Conservation (phyloP, 164 flowering plant genomes). For the Macadamia integrifolia region DNA sequence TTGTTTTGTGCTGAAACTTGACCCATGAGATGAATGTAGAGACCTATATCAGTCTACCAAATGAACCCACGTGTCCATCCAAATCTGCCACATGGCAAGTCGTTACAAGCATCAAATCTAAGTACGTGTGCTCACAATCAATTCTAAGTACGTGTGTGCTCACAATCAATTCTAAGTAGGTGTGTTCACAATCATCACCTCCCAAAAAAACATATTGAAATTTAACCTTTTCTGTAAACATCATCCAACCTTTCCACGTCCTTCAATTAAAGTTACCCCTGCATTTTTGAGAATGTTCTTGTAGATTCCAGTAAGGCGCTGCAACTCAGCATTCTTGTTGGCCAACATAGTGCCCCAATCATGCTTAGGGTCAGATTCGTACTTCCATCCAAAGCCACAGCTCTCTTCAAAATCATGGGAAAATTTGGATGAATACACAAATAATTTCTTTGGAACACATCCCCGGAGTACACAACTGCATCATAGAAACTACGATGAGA, state of each 20-base stretch:
- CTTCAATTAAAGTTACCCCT: constrained; percentile 75
- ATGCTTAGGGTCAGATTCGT: constrained; percentile 79
- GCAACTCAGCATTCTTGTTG: constrained; percentile 94
- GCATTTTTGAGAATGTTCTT: constrained; percentile 85
- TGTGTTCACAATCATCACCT: too few relatives aligned
- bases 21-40: too few relatives aligned
- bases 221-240: constrained; percentile 17
- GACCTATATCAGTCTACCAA: too few relatives aligned
- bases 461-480: constrained; percentile 96
- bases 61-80: too few relatives aligned
- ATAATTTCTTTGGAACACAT: constrained; percentile 93
- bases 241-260: constrained; percentile 89
- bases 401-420: constrained; percentile 96
- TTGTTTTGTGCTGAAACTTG: too few relatives aligned
- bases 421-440: constrained; percentile 83
- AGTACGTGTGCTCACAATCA: too few relatives aligned
- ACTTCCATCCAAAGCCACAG: constrained; percentile 89
- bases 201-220: background rate
- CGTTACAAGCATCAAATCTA: too few relatives aligned
- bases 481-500: background rate
- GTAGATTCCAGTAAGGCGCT: constrained; percentile 91
- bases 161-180: too few relatives aligned
- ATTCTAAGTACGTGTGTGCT: too few relatives aligned
- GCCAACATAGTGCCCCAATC: constrained; percentile 94
- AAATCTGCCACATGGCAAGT: too few relatives aligned